phyloP scores from a whole-genome alignment of 2,329 filamentous ascomycete genomes.

The Cladophialophora carrionii region DNA sequence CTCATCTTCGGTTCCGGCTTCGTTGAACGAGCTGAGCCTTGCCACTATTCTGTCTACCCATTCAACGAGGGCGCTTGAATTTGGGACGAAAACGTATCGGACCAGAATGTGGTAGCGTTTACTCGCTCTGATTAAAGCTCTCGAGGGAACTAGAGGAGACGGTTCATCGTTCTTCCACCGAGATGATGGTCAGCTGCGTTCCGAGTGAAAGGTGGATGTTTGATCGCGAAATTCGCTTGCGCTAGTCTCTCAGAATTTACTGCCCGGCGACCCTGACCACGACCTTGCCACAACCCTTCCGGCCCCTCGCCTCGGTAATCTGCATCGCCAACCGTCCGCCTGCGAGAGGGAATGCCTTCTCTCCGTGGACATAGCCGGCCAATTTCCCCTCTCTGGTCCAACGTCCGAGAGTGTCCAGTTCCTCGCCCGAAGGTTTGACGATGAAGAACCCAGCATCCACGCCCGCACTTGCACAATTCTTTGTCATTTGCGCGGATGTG shows the following conservation, averaged over 20 bases:
- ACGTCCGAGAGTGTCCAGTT: slow-evolving; percentile 43
- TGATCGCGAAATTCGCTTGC: not conserved
- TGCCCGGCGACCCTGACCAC: slow-evolving; percentile 16
- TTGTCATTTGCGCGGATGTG: not conserved
- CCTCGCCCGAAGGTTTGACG: slow-evolving; percentile 44
- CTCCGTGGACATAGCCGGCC: slow-evolving; percentile 41
- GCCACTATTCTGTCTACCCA: not conserved
- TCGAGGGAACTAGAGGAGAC: not conserved
- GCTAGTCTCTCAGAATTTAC: not conserved
- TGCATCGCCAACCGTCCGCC: slow-evolving; percentile 44
- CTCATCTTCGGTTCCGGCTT: not conserved
- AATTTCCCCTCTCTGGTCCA: slow-evolving; percentile 45
- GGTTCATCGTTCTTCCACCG: not conserved
- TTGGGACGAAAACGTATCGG: not conserved
- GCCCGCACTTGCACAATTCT: slow-evolving; percentile 25
- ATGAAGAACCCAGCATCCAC: slow-evolving; percentile 44
- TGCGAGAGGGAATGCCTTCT: slow-evolving; percentile 42
- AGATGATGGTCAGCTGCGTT: not conserved
- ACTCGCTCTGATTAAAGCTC: not conserved
- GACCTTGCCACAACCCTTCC: slow-evolving; percentile 23
- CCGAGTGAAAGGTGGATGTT: not conserved
- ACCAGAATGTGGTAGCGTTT: not conserved
- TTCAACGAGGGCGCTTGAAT: not conserved
- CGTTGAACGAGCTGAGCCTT: not conserved
- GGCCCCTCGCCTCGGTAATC: slow-evolving; percentile 37